Conservation (phyloP, 257 asterid species). For the Knoxia roxburghii region DNA sequence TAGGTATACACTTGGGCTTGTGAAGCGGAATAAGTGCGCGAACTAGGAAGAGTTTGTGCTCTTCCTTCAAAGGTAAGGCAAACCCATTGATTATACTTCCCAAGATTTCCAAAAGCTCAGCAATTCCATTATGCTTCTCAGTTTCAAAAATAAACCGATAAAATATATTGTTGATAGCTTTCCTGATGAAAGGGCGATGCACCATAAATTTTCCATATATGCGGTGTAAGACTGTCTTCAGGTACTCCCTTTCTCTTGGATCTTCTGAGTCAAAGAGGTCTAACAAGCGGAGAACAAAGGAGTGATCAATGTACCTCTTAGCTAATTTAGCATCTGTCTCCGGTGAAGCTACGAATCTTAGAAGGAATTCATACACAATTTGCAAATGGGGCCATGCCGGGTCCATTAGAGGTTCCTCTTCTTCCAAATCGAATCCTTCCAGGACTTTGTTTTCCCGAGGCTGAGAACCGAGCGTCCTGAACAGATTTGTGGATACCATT, state of each 20-base stretch:
- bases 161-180: slow-evolving; percentile 71
- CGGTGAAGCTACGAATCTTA: slow-evolving; percentile 75
- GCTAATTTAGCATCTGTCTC: slow-evolving; percentile 91
- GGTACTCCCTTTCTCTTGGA: slow-evolving; percentile 92
- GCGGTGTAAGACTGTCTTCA: slow-evolving; percentile 85
- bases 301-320: slow-evolving; percentile 81
- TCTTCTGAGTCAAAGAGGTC: slow-evolving; percentile 94
- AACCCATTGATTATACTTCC: slow-evolving; percentile 93
- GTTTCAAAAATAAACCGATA: slow-evolving; percentile 80
- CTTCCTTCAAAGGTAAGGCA: slow-evolving; percentile 83
- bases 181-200: slow-evolving; percentile 87
- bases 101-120: slow-evolving; percentile 80
- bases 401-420: slow-evolving; percentile 87
- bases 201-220: slow-evolving; percentile 95
- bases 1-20: slow-evolving; percentile 38
- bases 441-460: slow-evolving; percentile 62
- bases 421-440: slow-evolving; percentile 76
- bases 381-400: slow-evolving; percentile 93
- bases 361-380: slow-evolving; percentile 75
- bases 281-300: slow-evolving; percentile 58
- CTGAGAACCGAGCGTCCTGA: slow-evolving; percentile 56
- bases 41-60: slow-evolving; percentile 86
- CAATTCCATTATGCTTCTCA: slow-evolving; percentile 85
- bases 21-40: slow-evolving; percentile 88
- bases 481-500: slow-evolving; percentile 70